Base-by-base conservation (phyloP, 331 rosid genomes). In the Telfairia occidentalis region DNA sequence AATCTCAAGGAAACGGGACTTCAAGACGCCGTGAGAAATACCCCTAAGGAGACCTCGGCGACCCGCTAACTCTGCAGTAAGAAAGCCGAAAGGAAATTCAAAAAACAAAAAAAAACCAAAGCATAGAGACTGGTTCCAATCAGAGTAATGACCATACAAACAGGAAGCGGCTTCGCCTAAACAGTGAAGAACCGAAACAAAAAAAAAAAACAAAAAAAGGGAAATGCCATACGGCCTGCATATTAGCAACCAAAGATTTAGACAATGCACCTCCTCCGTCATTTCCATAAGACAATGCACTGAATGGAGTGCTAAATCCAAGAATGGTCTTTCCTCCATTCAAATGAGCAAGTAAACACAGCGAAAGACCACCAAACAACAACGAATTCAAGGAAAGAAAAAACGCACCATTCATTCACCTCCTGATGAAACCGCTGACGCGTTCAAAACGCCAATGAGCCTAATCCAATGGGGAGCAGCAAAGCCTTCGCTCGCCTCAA, bases 1-100 rank as follows among this genome's bases (percentile, higher is more conserved):
- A 84, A 88, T 81, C 87, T 85, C 82, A 90, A 90, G 90, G 65
- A 77, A 87, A 83, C 81, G 79, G 46, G 7, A 38, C 48, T 12
- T 21, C 29, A 65, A 65, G 48, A 72, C 76, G 77, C 74, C 77
- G 71, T 43, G 61, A 58, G 66, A 30, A 40, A 53, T 9, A 30
- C 21, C 48, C 43, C 19, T 13, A 16, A 2, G 54, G 42, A 42
- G 35, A 38, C 77, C 66, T 53, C 24, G 4, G 19, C 34, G 65
- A 52, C 29, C 48, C 23, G 38, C 21, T 34, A 37, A 52, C 54
- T 34, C 77, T 73, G 77, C 21, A n/a, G 59, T 50, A 5, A 12
- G 52, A 67, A 63, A 63, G 53, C 55, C 67, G 61, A 70, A 24
- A 70, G 34, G 42, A 18, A 35, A n/a, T 2, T 21, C 12, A 54